Evolutionary conservation across 768 basidiomycete genomes (phyloP).

Genomic region (Tylopilus cervinicoccineus): DNA sequence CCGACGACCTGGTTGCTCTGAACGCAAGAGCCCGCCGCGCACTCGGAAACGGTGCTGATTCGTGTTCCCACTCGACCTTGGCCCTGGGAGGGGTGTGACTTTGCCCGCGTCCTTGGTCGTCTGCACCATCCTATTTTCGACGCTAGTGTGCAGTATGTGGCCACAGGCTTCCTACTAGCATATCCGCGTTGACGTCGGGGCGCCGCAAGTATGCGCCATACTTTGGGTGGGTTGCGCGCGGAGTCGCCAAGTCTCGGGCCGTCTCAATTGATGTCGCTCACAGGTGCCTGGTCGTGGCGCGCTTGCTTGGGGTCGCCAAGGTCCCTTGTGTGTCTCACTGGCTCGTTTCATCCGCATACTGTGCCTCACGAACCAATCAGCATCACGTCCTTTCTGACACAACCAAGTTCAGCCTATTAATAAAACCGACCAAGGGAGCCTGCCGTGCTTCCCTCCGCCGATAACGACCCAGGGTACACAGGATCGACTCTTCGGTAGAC

Average conservation of each 20-base stretch:
- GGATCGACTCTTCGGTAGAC: background rate
- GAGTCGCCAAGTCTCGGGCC: slow-evolving; percentile 7
- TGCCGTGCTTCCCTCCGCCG: slow-evolving; percentile 11
- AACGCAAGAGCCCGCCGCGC: too few relatives aligned
- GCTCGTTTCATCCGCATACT: slow-evolving; percentile 13
- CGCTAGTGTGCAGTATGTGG: background rate
- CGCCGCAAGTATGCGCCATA: background rate
- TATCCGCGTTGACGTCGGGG: background rate
- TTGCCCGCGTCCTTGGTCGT: background rate
- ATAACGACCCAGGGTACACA: slow-evolving; percentile 1
- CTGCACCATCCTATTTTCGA: background rate
- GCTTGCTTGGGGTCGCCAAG: background rate
- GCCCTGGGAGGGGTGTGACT: slow-evolving; percentile 5
- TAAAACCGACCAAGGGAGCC: background rate
- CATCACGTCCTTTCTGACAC: slow-evolving; percentile 4
- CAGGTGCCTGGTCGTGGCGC: slow-evolving; percentile 14
- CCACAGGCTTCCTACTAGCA: background rate
- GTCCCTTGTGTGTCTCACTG: background rate
- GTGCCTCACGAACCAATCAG: background rate
- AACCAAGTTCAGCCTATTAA: background rate
- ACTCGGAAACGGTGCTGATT: too few relatives aligned
- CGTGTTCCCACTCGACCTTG: background rate
- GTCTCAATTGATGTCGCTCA: slow-evolving; percentile 2
- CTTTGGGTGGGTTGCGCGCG: too few relatives aligned
- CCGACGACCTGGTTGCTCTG: too few relatives aligned